Percentiles rank a stretch among this genome's conserved stretches.
These are phyloP conservation scores for Pichia sp. DNA, from an alignment of 1,139 yeast genomes.

Conservation along the genomic window DNA sequence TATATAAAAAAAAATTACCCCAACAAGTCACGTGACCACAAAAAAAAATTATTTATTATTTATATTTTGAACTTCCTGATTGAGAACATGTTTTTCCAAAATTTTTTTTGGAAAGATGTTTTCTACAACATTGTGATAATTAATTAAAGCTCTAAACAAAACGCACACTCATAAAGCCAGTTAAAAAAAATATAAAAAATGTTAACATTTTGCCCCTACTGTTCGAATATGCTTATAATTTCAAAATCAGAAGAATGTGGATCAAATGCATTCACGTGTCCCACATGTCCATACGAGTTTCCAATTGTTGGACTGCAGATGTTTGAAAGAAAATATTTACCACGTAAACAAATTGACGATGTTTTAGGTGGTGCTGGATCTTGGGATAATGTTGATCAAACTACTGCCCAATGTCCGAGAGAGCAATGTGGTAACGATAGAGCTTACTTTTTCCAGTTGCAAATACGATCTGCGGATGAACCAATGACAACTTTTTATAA, in stretches of 20 bases:
- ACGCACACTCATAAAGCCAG: not conserved
- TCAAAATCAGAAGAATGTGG: conserved; percentile 33
- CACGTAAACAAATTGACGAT: conserved; percentile 90
- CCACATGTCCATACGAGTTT: conserved; percentile 92
- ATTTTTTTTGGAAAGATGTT: not conserved
- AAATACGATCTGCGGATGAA: conserved; percentile 85
- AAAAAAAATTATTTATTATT: too few species aligned
- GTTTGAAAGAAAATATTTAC: conserved; percentile 75
- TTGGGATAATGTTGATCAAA: conserved; percentile 97
- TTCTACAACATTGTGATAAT: not conserved
- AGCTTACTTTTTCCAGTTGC: conserved; percentile 95
- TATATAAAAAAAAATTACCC: too few species aligned
- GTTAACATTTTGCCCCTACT: conserved; percentile 91
- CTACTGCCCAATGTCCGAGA: conserved; percentile 81
- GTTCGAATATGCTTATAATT: conserved; percentile 78
- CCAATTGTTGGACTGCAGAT: conserved; percentile 77
- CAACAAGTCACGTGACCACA: not conserved
- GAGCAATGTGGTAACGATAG: conserved; percentile 81
- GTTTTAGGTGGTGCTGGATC: conserved; percentile 96
- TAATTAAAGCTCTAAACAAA: too few species aligned
- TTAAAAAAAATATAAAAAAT: conserved; percentile 33
- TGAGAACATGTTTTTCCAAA: not conserved
- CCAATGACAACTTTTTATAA: conserved; percentile 96
- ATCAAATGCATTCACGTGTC: conserved; percentile 60
- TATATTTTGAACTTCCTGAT: not conserved